Percentiles rank a stretch among this genome's conserved stretches.
Conservation (phyloP, 2,329 filamentous ascomycete species). For the Ambrosiella cleistominuta region DNA sequence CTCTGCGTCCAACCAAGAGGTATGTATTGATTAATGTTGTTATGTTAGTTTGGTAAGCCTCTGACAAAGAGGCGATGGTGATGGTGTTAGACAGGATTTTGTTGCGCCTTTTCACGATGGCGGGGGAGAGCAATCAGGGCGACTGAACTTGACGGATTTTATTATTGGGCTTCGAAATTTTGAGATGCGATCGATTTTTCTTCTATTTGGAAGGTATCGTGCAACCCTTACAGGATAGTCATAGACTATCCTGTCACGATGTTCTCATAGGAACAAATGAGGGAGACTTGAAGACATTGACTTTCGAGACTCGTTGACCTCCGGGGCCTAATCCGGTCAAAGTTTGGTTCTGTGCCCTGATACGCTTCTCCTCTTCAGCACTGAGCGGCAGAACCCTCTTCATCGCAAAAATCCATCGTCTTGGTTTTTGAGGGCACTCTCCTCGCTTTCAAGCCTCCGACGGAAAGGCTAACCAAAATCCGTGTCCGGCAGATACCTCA, state of each 20-base stretch:
- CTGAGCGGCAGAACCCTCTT: constrained; percentile 55
- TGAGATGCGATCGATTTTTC: neutral
- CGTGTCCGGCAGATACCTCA: constrained; percentile 43
- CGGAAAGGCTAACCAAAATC: constrained; percentile 39
- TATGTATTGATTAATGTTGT: constrained; percentile 6
- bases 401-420: constrained; percentile 21
- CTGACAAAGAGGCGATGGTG: constrained; percentile 8
- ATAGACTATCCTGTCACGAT: neutral
- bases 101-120: constrained; percentile 31
- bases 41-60: constrained; percentile 13
- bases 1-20: constrained; percentile 10
- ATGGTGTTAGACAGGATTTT: constrained; percentile 10
- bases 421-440: constrained; percentile 43
- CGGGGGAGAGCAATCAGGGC: constrained; percentile 43
- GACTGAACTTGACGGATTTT: constrained; percentile 14
- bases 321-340: neutral
- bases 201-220: neutral
- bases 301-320: constrained; percentile 8
- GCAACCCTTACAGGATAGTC: no score
- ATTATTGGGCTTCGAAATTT: neutral
- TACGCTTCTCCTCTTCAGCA: constrained; percentile 47
- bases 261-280: neutral
- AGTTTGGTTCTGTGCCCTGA: constrained; percentile 20
- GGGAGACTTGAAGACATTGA: neutral
- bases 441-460: constrained; percentile 41